Evolutionary conservation across 202 grass and related monocot species (phyloP).

Genomic region (Setaria viridis): DNA sequence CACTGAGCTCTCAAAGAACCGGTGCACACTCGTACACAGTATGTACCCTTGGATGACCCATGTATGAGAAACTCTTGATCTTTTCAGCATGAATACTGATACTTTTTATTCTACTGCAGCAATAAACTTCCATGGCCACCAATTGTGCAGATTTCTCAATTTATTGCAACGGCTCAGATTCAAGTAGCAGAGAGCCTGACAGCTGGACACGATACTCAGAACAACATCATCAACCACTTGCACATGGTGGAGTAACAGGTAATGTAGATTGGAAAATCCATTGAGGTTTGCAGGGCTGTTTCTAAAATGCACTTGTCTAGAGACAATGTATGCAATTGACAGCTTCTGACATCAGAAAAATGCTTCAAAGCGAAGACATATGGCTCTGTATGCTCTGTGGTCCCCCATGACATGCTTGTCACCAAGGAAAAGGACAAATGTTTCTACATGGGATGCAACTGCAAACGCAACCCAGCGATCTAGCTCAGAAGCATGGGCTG

Average conservation of each 20-base stretch:
- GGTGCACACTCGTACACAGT: background rate
- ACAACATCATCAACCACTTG: background rate
- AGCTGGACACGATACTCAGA: conserved; percentile 10
- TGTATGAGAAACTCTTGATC: background rate
- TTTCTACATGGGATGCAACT: conserved; percentile 1
- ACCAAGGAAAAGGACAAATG: background rate
- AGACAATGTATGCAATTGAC: background rate
- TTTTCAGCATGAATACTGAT: conserved; percentile 32
- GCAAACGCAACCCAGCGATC: conserved; percentile 31
- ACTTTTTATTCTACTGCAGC: background rate
- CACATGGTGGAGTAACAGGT: background rate
- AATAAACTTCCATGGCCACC: background rate
- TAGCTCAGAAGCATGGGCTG: conserved; percentile 22
- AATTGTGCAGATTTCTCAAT: conserved; percentile 10
- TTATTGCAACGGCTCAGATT: background rate
- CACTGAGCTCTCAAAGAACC: background rate
- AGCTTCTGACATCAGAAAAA: background rate
- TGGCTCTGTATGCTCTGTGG: background rate
- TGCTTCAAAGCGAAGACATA: conserved; percentile 16
- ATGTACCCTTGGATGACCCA: background rate
- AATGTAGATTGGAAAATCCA: conserved; percentile 5
- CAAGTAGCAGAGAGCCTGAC: conserved; percentile 7
- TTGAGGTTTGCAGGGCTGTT: conserved; percentile 8
- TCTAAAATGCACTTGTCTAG: background rate
- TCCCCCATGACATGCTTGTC: background rate